phyloP scores from a whole-genome alignment of 129 eudicot species.

The Escallonia rubra region DNA sequence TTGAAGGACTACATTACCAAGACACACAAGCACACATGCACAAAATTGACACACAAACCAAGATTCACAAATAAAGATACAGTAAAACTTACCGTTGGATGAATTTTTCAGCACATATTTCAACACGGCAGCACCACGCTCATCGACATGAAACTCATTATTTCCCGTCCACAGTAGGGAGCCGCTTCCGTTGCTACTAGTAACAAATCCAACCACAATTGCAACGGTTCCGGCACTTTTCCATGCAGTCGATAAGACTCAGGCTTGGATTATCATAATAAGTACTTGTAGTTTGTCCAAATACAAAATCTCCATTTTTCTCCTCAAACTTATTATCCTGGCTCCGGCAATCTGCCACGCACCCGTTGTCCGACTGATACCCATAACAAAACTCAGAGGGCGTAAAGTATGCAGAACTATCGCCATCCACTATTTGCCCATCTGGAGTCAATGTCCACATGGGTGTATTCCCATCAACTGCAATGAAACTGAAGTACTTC shows the following conservation, averaged over 20 bases:
- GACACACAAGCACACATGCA: no score
- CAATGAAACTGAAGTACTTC: conserved; percentile 8
- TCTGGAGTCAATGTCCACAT: background rate
- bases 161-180: conserved; percentile 4
- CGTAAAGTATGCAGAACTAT: background rate
- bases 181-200: conserved; percentile 10
- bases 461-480: background rate
- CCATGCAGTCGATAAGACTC: conserved; percentile 20
- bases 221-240: conserved; percentile 16
- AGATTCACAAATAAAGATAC: background rate
- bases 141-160: background rate
- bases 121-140: background rate
- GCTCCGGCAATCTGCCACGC: conserved; percentile 7
- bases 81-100: conserved; percentile 1
- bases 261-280: conserved; percentile 5
- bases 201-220: conserved; percentile 10
- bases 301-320: background rate
- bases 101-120: conserved; percentile 7
- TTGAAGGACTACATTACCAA: no score
- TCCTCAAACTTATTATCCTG: background rate
- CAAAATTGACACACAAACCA: no score
- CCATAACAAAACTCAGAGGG: conserved; percentile 5
- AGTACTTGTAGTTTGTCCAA: background rate
- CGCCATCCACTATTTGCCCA: background rate
- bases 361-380: conserved; percentile 7